Evolutionary conservation across 2,329 filamentous ascomycete species (phyloP), one percentile per base, ranked within the genome.

Genomic region (Aspergillus pseudoglaucus): DNA sequence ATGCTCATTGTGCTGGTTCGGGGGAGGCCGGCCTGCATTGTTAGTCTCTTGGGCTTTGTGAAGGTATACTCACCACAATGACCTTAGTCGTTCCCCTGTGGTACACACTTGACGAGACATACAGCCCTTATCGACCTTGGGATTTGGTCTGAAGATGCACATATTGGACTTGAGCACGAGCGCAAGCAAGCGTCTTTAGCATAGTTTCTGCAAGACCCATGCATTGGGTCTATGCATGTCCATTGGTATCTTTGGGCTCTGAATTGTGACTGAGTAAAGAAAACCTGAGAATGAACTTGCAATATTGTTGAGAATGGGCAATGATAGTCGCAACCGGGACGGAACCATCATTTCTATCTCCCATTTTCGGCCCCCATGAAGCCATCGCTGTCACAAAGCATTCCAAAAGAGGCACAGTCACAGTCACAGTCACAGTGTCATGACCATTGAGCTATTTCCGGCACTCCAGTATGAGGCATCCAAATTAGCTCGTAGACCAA

Each of bases 1-100:
- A 3, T 44, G 46, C 47, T 49, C 41, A 56, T 50, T 23, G 54
- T 57, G 40, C 54, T 51, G 1, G 53, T 56, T 15, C 53, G 51
- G 12, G 54, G 54, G 27, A 55, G 45, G 14, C 54, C 54, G n/a
- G 50, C 52, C 50, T 54, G 40, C n/a, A 35, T 46, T 9, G 25
- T 47, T 32, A 47, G 45, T 30, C 3, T 12, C 5, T 30, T 37
- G 37, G 14, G 12, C 42, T 32, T 30, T 43, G 23, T 25, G 17
- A 3, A n/a, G n/a, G n/a, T 43, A 40, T 10, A 48, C 50, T n/a
- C 42, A 51, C 50, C 44, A 53, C 50, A 40, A 53, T 53, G 41
- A 51, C 50, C 35, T 53, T 51, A 8, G 46, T 43, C 2, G 45
- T 48, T 20, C 45, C 48, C 22, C 42, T 42, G 38, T 53, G 45